Conservation (phyloP, 257 asterid species). For the Leptodermis oblonga region DNA sequence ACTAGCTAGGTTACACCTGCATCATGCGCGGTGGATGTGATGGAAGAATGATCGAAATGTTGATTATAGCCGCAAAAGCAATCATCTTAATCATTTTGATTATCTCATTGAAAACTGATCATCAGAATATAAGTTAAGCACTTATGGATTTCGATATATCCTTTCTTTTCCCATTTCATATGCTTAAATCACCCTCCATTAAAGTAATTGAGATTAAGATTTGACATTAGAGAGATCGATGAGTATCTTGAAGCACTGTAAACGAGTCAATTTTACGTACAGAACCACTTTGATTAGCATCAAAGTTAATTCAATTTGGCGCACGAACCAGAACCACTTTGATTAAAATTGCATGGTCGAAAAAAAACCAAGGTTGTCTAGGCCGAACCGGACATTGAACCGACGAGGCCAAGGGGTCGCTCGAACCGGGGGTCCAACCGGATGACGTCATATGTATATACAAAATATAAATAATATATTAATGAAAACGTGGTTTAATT, state of each 20-base stretch:
- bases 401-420: no score
- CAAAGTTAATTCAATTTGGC: no score
- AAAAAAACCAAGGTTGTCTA: no score
- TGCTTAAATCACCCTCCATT: background rate
- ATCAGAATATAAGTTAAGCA: no score
- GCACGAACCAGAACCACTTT: background rate
- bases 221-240: background rate
- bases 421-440: no score
- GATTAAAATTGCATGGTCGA: background rate
- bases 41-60: conserved; percentile 3
- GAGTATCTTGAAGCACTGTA: background rate
- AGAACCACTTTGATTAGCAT: background rate
- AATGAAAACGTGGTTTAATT: no score
- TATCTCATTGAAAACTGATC: background rate
- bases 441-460: no score
- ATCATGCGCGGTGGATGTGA: conserved; percentile 12
- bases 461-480: no score
- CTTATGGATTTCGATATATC: conserved; percentile 8
- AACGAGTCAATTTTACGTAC: background rate
- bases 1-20: background rate
- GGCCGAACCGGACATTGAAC: no score
- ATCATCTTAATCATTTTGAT: conserved; percentile 1
- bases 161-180: background rate
- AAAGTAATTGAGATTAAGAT: background rate
- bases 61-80: background rate